A percentile compares a stretch with the other conserved stretches of the same genome.
These are phyloP conservation scores for Citrus australasica DNA, from an alignment of 345 rosid genomes.

Conservation along the genomic window DNA sequence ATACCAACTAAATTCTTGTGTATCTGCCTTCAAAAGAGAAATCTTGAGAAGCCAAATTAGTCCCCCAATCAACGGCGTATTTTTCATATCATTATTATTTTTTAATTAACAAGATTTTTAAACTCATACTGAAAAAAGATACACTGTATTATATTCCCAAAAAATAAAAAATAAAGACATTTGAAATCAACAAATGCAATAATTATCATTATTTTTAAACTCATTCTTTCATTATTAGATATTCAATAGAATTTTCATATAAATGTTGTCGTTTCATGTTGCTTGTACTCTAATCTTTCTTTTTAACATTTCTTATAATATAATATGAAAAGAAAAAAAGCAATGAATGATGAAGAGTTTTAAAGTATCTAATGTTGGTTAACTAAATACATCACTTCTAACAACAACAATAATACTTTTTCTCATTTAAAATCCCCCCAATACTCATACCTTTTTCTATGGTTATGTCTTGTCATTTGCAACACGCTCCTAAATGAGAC, in stretches of 20 bases:
- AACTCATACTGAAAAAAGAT: too few species aligned
- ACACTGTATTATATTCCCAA: too few species aligned
- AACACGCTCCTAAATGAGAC: neutral
- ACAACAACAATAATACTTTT: neutral
- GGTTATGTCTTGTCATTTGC: neutral
- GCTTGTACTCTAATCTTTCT: neutral
- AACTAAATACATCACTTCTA: neutral
- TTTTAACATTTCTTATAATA: neutral
- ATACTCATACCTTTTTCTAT: neutral
- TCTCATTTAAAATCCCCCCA: neutral
- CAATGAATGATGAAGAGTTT: neutral
- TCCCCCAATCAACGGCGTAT: slow-evolving; percentile 6
- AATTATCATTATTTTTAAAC: too few species aligned
- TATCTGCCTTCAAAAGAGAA: neutral
- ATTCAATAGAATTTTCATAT: neutral
- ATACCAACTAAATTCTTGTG: neutral
- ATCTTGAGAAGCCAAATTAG: neutral
- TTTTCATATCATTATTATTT: neutral
- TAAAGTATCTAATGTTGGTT: neutral
- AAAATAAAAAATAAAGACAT: too few species aligned
- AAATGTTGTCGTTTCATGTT: neutral
- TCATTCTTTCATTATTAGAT: too few species aligned
- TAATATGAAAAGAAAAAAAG: neutral
- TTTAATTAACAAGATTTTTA: too few species aligned
- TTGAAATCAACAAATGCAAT: too few species aligned